Evolutionary conservation across 2,329 filamentous ascomycete genomes (phyloP), one percentile per base, ranked within the genome.

Genomic region (Aureobasidium sp.): DNA sequence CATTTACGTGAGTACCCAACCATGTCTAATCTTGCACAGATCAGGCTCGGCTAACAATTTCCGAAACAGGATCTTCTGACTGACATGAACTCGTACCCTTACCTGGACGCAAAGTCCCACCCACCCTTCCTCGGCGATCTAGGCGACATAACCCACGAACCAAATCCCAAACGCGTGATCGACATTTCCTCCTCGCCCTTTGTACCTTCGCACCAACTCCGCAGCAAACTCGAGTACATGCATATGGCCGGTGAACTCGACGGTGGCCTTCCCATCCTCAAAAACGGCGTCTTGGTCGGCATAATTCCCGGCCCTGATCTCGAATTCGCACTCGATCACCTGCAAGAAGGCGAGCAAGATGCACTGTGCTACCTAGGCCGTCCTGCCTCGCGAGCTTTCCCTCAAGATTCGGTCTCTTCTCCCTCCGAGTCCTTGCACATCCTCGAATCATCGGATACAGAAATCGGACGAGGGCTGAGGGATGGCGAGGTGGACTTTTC

Each of bases 51-150:
- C n/a, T n/a, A n/a, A n/a, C n/a, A n/a, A n/a, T n/a, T 13, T 2
- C 2, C 27, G n/a, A 24, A 9, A 39, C 24, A 59, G 55, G 94
- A 97, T 71, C 83, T 97, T 12, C 80, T 97, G 20, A 97, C 92
- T 0, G 92, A 94, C 72, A 93, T 99, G 88, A 97, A 99, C 74
- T 89, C 90, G 2, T 99, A 97, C 67, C 94, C 94, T 0, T 97
- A 95, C 77, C 83, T 99, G n/a, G 92, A 96, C 75, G 96, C 95
- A 76, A 97, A 97, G 74, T 85, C 92, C 65, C 92, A 95, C 67
- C 92, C 93, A 1, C 81, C 95, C 20, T 96, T 97, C 73, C 96
- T 92, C 0, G 87, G 89, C 0, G 89, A 95, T 61, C 82, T 99
- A 0, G 89, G 87, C 15, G 93, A 96, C 65, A 94, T 99, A 62